Conservation (phyloP, 2,329 filamentous ascomycete species). For the Teratosphaeria epicoccoides region DNA sequence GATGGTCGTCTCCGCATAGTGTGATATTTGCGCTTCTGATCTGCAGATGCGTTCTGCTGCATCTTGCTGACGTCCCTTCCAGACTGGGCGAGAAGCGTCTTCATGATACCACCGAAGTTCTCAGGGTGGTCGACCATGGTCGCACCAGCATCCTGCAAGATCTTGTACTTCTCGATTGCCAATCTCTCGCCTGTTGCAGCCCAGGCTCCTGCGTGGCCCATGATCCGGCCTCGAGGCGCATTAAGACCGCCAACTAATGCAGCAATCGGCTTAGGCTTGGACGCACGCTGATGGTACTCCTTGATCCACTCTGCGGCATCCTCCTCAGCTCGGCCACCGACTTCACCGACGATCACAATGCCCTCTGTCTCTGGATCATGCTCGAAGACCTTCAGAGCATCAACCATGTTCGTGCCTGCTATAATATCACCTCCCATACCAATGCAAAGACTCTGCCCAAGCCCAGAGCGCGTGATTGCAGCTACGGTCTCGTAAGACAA, state of each 20-base stretch:
- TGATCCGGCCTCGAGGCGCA: conserved; percentile 54
- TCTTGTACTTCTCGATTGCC: conserved; percentile 54
- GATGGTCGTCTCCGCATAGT: conserved; percentile 19
- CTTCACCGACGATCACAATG: conserved; percentile 62
- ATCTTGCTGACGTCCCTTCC: conserved; percentile 32
- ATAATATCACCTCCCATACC: conserved; percentile 69
- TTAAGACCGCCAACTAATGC: conserved; percentile 58
- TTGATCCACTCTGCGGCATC: conserved; percentile 65
- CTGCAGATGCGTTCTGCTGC: conserved; percentile 21
- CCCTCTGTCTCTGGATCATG: conserved; percentile 58
- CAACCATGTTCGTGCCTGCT: conserved; percentile 62
- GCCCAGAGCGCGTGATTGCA: conserved; percentile 59
- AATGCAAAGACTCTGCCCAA: conserved; percentile 67
- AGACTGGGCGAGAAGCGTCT: conserved; percentile 43
- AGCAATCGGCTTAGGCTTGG: conserved; percentile 62
- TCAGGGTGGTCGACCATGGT: conserved; percentile 66
- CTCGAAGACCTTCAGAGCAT: conserved; percentile 57
- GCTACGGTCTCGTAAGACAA: conserved; percentile 72
- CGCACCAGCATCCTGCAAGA: conserved; percentile 55
- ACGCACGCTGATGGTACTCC: conserved; percentile 48
- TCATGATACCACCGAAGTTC: conserved; percentile 61
- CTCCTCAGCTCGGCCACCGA: conserved; percentile 59
- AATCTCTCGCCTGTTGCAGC: conserved; percentile 54
- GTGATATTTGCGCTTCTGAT: conserved; percentile 41
- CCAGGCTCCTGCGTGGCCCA: conserved; percentile 74